These are phyloP conservation scores for button mushroom (Agaricus bisporus) DNA, from an alignment of 768 basidiomycete species.

Conservation along the genomic window DNA sequence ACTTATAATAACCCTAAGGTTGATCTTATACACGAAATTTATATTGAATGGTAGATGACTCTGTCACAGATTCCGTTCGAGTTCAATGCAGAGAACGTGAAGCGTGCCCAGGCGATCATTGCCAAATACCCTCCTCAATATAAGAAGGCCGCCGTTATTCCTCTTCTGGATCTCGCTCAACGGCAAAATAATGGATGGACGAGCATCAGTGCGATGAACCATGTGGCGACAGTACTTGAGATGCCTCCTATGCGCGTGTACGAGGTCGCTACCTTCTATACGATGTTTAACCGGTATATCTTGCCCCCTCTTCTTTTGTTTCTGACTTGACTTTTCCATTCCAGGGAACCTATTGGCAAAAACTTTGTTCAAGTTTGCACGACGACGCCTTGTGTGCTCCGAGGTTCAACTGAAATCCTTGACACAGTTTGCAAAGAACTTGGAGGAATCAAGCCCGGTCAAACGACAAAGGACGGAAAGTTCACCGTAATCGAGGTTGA, in stretches of 20 bases:
- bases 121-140: constrained; percentile 94
- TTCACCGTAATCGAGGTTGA: constrained; percentile 98
- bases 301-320: neutral
- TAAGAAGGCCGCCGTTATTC: constrained; percentile 98
- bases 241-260: constrained; percentile 99
- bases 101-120: constrained; percentile 85
- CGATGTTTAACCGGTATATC: constrained; percentile 94
- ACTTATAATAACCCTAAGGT: constrained; percentile 92
- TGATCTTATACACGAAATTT: constrained; percentile 8
- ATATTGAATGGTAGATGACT: neutral
- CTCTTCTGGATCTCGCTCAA: constrained; percentile 92
- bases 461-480: constrained; percentile 93
- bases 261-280: constrained; percentile 99
- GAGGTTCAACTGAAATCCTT: constrained; percentile 86
- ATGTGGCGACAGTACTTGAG: constrained; percentile 87
- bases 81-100: constrained; percentile 75
- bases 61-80: constrained; percentile 77
- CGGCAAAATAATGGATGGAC: constrained; percentile 99
- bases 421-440: constrained; percentile 80
- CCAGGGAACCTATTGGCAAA: constrained; percentile 86
- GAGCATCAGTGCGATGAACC: constrained; percentile 98
- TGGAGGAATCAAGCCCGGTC: constrained; percentile 77
- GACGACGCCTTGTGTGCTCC: constrained; percentile 96
- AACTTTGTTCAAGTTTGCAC: constrained; percentile 98
- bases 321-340: neutral